A percentile compares a stretch with the other conserved stretches of the same genome.
These are phyloP conservation scores for Medicago ruthenica DNA, from an alignment of 306 rosid species.

Conservation along the genomic window DNA sequence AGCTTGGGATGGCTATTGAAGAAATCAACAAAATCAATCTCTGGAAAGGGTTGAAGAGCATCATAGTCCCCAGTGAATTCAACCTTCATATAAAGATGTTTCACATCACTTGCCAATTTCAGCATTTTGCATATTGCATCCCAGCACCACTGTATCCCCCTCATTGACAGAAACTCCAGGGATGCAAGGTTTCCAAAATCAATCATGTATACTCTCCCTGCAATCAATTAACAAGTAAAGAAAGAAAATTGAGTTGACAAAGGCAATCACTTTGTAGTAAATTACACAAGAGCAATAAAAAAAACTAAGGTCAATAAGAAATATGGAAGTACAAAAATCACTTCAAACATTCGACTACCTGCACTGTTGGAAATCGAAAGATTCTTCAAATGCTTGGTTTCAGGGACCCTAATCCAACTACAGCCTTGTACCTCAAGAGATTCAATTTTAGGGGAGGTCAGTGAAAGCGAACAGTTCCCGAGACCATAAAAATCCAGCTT, in stretches of 20 bases:
- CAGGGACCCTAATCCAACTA: constrained; percentile 83
- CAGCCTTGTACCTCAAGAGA: constrained; percentile 96
- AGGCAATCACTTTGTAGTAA: background rate
- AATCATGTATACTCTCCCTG: constrained; percentile 91
- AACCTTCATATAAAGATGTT: constrained; percentile 91
- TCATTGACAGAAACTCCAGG: constrained; percentile 74
- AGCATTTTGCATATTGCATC: constrained; percentile 87
- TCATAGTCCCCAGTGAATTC: constrained; percentile 93
- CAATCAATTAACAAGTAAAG: constrained; percentile 36
- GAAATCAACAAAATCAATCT: constrained; percentile 89
- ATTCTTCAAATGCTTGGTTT: constrained; percentile 61
- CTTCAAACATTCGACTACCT: constrained; percentile 59
- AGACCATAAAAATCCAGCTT: constrained; percentile 88
- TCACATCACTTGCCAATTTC: constrained; percentile 80
- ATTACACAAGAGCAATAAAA: background rate
- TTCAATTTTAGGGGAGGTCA: constrained; percentile 70
- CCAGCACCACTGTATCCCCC: constrained; percentile 98
- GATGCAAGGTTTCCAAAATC: constrained; percentile 79
- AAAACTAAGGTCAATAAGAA: constrained; percentile 18
- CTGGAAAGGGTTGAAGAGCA: constrained; percentile 90
- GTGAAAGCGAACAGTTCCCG: constrained; percentile 71
- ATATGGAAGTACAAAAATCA: constrained; percentile 12
- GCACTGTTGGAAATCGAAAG: constrained; percentile 80
- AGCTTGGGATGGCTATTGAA: constrained; percentile 87
- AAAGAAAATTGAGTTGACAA: constrained; percentile 7